Conservation (phyloP, 2,329 filamentous ascomycete species). For the Clarireedia homoeocarpa region DNA sequence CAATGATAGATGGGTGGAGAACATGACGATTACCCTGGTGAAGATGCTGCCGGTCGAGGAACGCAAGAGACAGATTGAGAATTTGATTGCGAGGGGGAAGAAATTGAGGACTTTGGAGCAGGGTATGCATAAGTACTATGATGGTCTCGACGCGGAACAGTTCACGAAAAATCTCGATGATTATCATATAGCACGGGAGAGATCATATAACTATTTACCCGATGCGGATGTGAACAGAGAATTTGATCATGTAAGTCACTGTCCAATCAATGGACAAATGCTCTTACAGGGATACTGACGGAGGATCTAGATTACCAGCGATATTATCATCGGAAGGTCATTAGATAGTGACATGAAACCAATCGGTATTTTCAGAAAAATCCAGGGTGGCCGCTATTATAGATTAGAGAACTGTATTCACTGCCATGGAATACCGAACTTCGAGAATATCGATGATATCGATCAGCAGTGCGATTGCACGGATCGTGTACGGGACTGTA, state of each 20-base stretch:
- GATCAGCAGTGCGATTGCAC: not conserved
- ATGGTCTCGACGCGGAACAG: not conserved
- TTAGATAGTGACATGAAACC: not conserved
- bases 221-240: no score
- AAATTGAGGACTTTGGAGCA: not conserved
- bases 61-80: not conserved
- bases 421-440: not conserved
- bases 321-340: not conserved
- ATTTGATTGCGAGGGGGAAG: not conserved
- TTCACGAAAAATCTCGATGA: not conserved
- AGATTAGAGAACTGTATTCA: not conserved
- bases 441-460: not conserved
- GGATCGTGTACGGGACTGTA: not conserved
- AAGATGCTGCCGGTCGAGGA: not conserved
- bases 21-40: not conserved
- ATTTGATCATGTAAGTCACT: not conserved
- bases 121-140: not conserved
- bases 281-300: not conserved
- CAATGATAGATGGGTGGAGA: not conserved
- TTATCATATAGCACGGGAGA: not conserved
- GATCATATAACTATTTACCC: not conserved
- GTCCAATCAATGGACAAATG: not conserved
- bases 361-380: not conserved
- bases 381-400: not conserved
- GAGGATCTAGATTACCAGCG: not conserved